Base-by-base conservation (phyloP, 2,329 filamentous ascomycete genomes). In the Exutisphaerella laricina region DNA sequence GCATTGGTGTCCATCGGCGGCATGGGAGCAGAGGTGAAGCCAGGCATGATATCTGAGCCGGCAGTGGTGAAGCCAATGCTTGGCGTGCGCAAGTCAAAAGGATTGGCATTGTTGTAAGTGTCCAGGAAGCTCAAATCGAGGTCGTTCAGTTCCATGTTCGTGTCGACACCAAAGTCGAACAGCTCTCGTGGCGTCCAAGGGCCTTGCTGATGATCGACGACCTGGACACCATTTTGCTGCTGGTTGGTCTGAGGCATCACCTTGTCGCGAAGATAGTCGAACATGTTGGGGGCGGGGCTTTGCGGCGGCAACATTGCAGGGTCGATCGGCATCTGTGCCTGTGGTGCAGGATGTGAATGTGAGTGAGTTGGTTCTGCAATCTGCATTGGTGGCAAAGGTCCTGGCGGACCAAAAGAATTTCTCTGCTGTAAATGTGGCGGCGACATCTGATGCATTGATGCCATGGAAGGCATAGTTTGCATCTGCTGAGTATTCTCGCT, bases 101-200 rank as follows among this genome's bases (percentile, higher is more conserved):
- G 67, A 31, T 68, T 62, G 5, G 67, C 61, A 9, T 67, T 64
- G 48, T 69, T 71, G 53, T 70, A 70, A 7, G 66, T 64, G 38
- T 71, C 68, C 4, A 71, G 58, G 31, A 71, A 64, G 31, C 61
- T 64, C 28, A 71, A 57, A 48, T 72, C 70, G 21, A 70, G 50
- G 40, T 69, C 68, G 38, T 67, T 70, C 13, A 72, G 57, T 30
- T 69, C 66, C 41, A 71, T 60, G 41, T 70, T 67, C 28, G 68
- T 64, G 41, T 71, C 64, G 12, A 70, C 66, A 33, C 65, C 68
- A 44, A 68, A 66, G 35, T 70, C 69, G 49, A 70, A 61, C 7
- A 70, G 59, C 7, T 69, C 68, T 16, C 68, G 64, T 10, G 69
- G 69, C 4, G 68, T 70, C 50, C 61, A 66, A 22, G 66, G 64